phyloP scores from a whole-genome alignment of 352 stramenopile genomes.

The Phytophthora sansomeana region DNA sequence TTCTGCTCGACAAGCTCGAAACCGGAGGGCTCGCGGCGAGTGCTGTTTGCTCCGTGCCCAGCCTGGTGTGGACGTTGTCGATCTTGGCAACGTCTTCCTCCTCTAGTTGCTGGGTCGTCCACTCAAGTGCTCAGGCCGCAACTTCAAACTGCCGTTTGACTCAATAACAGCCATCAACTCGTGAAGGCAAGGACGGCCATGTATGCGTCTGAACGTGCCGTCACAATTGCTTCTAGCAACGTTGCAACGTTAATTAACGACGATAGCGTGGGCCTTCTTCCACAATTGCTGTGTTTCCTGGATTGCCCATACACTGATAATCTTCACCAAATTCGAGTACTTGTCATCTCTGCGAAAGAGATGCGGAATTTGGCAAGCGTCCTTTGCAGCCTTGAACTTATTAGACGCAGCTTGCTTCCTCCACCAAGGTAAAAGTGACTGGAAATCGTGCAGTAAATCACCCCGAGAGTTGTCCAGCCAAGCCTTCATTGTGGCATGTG shows the following conservation, averaged over 20 bases:
- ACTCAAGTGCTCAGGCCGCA: neutral
- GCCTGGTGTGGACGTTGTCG: neutral
- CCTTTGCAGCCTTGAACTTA: neutral
- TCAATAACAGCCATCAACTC: slow-evolving; percentile 1
- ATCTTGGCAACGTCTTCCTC: neutral
- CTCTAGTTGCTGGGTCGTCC: neutral
- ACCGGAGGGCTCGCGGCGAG: neutral
- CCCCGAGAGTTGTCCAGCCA: slow-evolving; percentile 4
- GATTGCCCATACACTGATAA: slow-evolving; percentile 4
- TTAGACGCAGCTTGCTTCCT: neutral
- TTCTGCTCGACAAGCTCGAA: slow-evolving; percentile 1
- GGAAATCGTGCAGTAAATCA: neutral
- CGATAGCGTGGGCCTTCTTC: neutral
- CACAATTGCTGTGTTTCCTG: neutral
- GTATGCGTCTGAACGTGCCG: neutral
- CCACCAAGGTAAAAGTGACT: neutral
- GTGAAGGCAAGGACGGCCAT: slow-evolving; percentile 7
- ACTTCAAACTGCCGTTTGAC: neutral
- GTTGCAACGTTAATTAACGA: slow-evolving; percentile 1
- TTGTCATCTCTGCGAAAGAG: neutral
- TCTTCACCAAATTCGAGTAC: neutral
- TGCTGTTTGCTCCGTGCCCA: neutral
- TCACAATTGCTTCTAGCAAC: slow-evolving; percentile 4
- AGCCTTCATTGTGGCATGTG: neutral
- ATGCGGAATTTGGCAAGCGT: neutral